A percentile compares a stretch with the other conserved stretches of the same genome.
These are phyloP conservation scores for Ampelomyces quisqualis DNA, from an alignment of 2,329 filamentous ascomycete genomes.

Conservation along the genomic window DNA sequence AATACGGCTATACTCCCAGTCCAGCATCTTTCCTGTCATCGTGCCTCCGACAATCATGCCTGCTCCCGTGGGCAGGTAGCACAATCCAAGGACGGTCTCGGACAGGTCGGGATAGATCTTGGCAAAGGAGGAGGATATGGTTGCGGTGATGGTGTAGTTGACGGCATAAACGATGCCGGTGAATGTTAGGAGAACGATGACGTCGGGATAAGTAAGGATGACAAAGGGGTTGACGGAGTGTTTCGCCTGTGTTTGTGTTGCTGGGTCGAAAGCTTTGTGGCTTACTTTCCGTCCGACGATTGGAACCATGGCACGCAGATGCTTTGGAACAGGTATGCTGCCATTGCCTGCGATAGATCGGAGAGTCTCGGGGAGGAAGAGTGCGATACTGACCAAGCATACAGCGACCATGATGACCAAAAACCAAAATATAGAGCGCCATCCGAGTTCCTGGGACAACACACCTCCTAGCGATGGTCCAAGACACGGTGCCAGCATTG, in stretches of 20 bases:
- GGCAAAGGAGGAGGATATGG: slow-evolving; percentile 30
- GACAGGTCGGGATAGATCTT: slow-evolving; percentile 28
- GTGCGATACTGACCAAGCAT: slow-evolving; percentile 35
- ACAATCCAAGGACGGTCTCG: slow-evolving; percentile 27
- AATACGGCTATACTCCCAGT: slow-evolving; percentile 52
- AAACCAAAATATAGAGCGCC: slow-evolving; percentile 44
- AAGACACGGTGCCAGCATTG: slow-evolving; percentile 33
- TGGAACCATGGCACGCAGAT: slow-evolving; percentile 24
- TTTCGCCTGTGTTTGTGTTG: slow-evolving; percentile 17
- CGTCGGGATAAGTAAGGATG: slow-evolving; percentile 31
- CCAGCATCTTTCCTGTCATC: slow-evolving; percentile 54
- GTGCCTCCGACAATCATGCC: slow-evolving; percentile 58
- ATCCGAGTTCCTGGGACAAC: slow-evolving; percentile 38
- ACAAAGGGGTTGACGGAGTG: slow-evolving; percentile 32
- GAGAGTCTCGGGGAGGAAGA: slow-evolving; percentile 47
- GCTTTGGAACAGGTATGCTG: slow-evolving; percentile 23
- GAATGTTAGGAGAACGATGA: slow-evolving; percentile 49
- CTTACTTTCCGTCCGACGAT: slow-evolving; percentile 26
- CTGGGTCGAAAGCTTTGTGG: slow-evolving; percentile 7
- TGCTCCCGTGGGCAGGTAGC: slow-evolving; percentile 58
- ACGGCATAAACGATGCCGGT: slow-evolving; percentile 34
- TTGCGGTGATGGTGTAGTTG: slow-evolving; percentile 36
- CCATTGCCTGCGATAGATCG: slow-evolving; percentile 47
- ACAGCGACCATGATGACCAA: slow-evolving; percentile 44
- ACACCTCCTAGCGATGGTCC: slow-evolving; percentile 39